phyloP scores from a whole-genome alignment of 208 protist genomes.

The Leishmania major region DNA sequence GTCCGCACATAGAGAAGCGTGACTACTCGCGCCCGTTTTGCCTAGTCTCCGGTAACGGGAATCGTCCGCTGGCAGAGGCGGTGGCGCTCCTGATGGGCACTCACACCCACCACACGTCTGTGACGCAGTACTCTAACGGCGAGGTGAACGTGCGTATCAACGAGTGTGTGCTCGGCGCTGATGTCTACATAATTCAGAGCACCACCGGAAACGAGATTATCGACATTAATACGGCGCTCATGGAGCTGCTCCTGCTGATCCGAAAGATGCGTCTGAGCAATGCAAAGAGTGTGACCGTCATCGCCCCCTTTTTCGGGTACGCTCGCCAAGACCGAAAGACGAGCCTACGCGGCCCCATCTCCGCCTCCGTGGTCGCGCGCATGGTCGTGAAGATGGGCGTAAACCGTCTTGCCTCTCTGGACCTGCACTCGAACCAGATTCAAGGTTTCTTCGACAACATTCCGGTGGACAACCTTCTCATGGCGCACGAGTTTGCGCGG shows the following conservation, averaged over 20 bases:
- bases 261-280: conserved; percentile 91
- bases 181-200: conserved; percentile 97
- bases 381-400: conserved; percentile 92
- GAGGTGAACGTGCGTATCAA: conserved; percentile 94
- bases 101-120: conserved; percentile 73
- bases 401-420: conserved; percentile 92
- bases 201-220: conserved; percentile 91
- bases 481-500: conserved; percentile 82
- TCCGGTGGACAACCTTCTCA: conserved; percentile 93
- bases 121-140: conserved; percentile 86
- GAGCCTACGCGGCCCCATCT: conserved; percentile 93
- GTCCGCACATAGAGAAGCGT: conserved; percentile 31
- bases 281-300: conserved; percentile 88
- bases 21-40: conserved; percentile 44
- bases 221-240: conserved; percentile 95
- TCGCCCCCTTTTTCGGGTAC: conserved; percentile 96
- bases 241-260: conserved; percentile 95
- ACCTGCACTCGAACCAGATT: conserved; percentile 95
- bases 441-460: conserved; percentile 96
- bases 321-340: conserved; percentile 95
- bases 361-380: conserved; percentile 90
- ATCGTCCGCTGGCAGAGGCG: conserved; percentile 86
- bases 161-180: conserved; percentile 93
- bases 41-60: conserved; percentile 92
- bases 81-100: conserved; percentile 83